Evolutionary conservation across 78 protist genomes (phyloP).

Genomic region (Monosiga brevicollis): DNA sequence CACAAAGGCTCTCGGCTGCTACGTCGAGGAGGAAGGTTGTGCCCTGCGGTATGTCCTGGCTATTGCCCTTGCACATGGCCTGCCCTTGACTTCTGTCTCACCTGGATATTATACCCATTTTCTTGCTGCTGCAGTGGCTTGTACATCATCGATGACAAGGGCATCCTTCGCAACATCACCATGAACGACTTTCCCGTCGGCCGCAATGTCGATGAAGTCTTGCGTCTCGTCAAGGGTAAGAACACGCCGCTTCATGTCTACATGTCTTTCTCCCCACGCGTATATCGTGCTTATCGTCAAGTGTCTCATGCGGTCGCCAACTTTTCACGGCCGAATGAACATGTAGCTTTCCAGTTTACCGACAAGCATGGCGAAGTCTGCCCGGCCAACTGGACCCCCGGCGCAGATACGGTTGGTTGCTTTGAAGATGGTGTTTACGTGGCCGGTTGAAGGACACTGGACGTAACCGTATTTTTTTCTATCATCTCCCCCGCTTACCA

Average conservation of each 20-base stretch:
- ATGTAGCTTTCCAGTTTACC: not conserved
- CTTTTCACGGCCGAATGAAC: not conserved
- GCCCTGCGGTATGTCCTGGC: constrained; percentile 14
- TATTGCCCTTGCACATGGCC: not conserved
- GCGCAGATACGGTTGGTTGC: constrained; percentile 5
- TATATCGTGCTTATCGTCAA: too few relatives aligned
- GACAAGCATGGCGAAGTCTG: constrained; percentile 59
- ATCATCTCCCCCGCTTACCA: too few relatives aligned
- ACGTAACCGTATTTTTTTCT: too few relatives aligned
- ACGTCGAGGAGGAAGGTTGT: constrained; percentile 31
- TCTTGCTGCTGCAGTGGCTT: constrained; percentile 35
- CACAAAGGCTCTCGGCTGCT: constrained; percentile 64
- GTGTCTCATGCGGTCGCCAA: not conserved
- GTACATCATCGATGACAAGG: constrained; percentile 58
- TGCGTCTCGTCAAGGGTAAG: constrained; percentile 50
- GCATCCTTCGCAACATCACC: constrained; percentile 37
- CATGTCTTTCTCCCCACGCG: not conserved
- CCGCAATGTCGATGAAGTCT: constrained; percentile 57
- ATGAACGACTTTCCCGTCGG: constrained; percentile 56
- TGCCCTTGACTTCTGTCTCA: not conserved
- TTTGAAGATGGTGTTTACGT: too few relatives aligned
- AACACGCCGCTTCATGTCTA: constrained; percentile 4
- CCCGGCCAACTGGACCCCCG: constrained; percentile 63
- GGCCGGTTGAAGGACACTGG: too few relatives aligned
- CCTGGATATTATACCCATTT: not conserved